phyloP scores from a whole-genome alignment of 495 filamentous ascomycete genomes.

The Aspergillus coremiiformis region DNA sequence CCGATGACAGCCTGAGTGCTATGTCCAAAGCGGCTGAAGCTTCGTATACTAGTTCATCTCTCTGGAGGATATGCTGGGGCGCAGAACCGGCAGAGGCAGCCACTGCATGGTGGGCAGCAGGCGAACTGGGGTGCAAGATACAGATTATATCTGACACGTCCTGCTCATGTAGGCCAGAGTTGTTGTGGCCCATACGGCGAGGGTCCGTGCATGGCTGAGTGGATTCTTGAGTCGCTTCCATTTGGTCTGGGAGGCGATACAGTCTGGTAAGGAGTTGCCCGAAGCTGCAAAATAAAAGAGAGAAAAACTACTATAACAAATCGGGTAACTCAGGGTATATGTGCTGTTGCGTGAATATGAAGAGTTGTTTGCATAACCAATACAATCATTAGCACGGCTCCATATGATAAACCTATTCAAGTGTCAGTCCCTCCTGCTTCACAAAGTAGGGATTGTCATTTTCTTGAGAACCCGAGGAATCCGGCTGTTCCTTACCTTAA shows the following conservation, averaged over 20 bases:
- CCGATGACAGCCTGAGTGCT: slow-evolving; percentile 69
- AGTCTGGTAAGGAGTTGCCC: slow-evolving; percentile 6
- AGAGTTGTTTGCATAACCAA: slow-evolving; percentile 13
- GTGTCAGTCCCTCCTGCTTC: slow-evolving; percentile 7
- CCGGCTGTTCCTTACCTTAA: not conserved
- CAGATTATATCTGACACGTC: slow-evolving; percentile 85
- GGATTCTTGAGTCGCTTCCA: slow-evolving; percentile 56
- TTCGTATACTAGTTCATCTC: slow-evolving; percentile 30
- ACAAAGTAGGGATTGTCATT: not conserved
- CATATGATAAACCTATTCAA: slow-evolving; percentile 10
- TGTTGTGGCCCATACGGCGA: slow-evolving; percentile 63
- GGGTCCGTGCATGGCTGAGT: slow-evolving; percentile 81
- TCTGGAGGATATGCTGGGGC: slow-evolving; percentile 55
- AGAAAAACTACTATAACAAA: slow-evolving; percentile 16
- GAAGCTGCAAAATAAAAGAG: slow-evolving; percentile 3
- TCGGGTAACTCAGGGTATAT: not conserved
- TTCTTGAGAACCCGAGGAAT: too few species aligned
- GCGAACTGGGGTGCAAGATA: slow-evolving; percentile 73
- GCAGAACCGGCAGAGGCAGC: slow-evolving; percentile 29
- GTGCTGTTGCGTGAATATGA: not conserved
- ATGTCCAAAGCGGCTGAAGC: slow-evolving; percentile 51
- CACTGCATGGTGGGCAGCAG: slow-evolving; percentile 62
- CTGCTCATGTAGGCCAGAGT: slow-evolving; percentile 68
- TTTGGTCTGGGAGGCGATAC: slow-evolving; percentile 16
- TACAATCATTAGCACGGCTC: slow-evolving; percentile 11